Percentiles rank a stretch among this genome's conserved stretches.
Evolutionary conservation across 352 stramenopile species (phyloP).

Genomic region (Thalassiosira oceanica): DNA sequence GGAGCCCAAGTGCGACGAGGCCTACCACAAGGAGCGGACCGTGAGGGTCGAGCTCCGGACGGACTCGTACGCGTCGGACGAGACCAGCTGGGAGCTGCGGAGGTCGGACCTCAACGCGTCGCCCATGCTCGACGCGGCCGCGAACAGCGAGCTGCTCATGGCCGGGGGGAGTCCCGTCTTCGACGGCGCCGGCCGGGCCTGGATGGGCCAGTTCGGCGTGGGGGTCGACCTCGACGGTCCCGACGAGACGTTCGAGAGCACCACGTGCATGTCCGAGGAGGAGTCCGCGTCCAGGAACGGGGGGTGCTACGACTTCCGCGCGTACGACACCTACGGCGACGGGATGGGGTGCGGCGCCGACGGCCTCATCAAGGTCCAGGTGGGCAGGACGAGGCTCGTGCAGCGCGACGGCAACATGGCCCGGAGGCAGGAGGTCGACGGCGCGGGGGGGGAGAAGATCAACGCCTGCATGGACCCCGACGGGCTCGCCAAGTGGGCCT

Average conservation of each 20-base stretch:
- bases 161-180: slow-evolving; percentile 8
- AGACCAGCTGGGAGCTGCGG: slow-evolving; percentile 25
- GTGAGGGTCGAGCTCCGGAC: slow-evolving; percentile 12
- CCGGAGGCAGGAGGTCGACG: not conserved
- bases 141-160: slow-evolving; percentile 11
- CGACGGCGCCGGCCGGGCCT: not conserved
- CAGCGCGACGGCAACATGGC: slow-evolving; percentile 15
- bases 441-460: not conserved
- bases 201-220: slow-evolving; percentile 4
- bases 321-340: slow-evolving; percentile 31
- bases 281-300: not conserved
- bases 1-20: slow-evolving; percentile 3
- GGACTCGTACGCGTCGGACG: slow-evolving; percentile 12
- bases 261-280: slow-evolving; percentile 6
- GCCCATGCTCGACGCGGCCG: not conserved
- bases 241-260: slow-evolving; percentile 8
- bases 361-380: slow-evolving; percentile 9
- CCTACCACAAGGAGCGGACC: not conserved
- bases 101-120: slow-evolving; percentile 1
- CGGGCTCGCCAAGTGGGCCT: slow-evolving; percentile 16
- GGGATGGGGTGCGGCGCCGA: slow-evolving; percentile 21
- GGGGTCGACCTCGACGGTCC: not conserved
- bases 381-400: not conserved
- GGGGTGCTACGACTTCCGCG: slow-evolving; percentile 29
- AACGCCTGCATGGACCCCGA: slow-evolving; percentile 16